Conservation (phyloP, 2,329 filamentous ascomycete species). For the Waltergamsia citrina region DNA sequence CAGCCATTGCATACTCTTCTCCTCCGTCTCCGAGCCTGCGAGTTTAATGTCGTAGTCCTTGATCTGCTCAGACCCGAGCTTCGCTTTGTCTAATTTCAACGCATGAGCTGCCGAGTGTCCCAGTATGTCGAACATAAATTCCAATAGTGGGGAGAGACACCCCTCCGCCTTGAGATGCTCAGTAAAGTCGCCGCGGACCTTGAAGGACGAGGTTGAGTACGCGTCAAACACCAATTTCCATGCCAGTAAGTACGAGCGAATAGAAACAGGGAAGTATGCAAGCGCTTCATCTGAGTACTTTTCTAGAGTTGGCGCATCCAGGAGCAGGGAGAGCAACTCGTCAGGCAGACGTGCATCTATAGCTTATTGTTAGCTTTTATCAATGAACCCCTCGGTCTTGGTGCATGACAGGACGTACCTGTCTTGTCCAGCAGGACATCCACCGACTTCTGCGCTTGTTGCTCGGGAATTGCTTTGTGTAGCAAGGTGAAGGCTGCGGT, state of each 20-base stretch:
- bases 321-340: slow-evolving; percentile 73
- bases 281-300: slow-evolving; percentile 56
- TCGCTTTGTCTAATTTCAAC: slow-evolving; percentile 61
- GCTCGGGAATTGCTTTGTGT: slow-evolving; percentile 66
- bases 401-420: slow-evolving; percentile 19
- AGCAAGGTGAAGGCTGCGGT: slow-evolving; percentile 72
- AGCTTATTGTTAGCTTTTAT: slow-evolving; percentile 5
- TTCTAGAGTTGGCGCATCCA: slow-evolving; percentile 67
- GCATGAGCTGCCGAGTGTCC: slow-evolving; percentile 68
- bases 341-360: slow-evolving; percentile 63
- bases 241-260: slow-evolving; percentile 75
- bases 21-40: slow-evolving; percentile 48
- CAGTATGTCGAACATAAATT: slow-evolving; percentile 77
- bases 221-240: slow-evolving; percentile 90
- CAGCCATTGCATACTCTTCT: slow-evolving; percentile 73
- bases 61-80: slow-evolving; percentile 49
- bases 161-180: slow-evolving; percentile 68
- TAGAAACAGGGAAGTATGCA: slow-evolving; percentile 55
- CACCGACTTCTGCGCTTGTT: slow-evolving; percentile 75
- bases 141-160: slow-evolving; percentile 58
- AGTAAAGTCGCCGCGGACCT: slow-evolving; percentile 73
- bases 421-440: slow-evolving; percentile 65
- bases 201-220: slow-evolving; percentile 67
- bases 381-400: not conserved
- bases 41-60: slow-evolving; percentile 40